phyloP scores from a whole-genome alignment of 192 early-diverging fungal species.

The Backusella tuberculispora region DNA sequence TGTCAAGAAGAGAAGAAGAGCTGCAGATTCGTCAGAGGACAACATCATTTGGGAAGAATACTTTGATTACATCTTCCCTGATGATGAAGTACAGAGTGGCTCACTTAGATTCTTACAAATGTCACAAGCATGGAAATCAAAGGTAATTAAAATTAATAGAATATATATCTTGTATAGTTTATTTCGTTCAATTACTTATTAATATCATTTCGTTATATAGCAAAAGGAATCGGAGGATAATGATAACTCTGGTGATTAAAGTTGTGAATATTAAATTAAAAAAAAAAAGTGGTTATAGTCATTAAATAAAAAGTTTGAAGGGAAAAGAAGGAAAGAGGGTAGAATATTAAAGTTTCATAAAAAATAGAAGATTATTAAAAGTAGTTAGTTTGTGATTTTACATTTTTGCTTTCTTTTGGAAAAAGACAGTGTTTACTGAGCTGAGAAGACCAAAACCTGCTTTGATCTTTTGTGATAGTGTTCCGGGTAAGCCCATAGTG shows the following conservation, averaged over 20 bases:
- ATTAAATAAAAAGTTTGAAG: not conserved
- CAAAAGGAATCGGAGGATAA: constrained; percentile 8
- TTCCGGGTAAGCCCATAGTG: constrained; percentile 8
- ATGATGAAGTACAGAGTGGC: constrained; percentile 86
- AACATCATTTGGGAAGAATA: constrained; percentile 92
- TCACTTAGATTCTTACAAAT: constrained; percentile 90
- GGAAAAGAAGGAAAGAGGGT: not conserved
- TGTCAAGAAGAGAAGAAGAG: constrained; percentile 86
- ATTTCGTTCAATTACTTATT: constrained; percentile 3
- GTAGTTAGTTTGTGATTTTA: not conserved
- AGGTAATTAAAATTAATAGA: constrained; percentile 16
- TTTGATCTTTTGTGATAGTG: not conserved
- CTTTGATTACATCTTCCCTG: constrained; percentile 98
- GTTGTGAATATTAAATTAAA: constrained; percentile 20
- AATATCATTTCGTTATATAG: not conserved
- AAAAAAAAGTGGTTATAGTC: not conserved
- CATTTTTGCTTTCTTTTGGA: constrained; percentile 17
- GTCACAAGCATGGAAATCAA: constrained; percentile 82
- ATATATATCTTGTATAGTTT: not conserved
- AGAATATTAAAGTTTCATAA: not conserved
- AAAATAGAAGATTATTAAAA: no score
- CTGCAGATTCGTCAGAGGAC: constrained; percentile 60
- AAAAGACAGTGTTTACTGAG: not conserved
- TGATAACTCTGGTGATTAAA: not conserved
- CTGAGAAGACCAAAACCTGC: not conserved